Base-by-base conservation (phyloP, 2,329 filamentous ascomycete genomes). In the Arthroderma sp. region DNA sequence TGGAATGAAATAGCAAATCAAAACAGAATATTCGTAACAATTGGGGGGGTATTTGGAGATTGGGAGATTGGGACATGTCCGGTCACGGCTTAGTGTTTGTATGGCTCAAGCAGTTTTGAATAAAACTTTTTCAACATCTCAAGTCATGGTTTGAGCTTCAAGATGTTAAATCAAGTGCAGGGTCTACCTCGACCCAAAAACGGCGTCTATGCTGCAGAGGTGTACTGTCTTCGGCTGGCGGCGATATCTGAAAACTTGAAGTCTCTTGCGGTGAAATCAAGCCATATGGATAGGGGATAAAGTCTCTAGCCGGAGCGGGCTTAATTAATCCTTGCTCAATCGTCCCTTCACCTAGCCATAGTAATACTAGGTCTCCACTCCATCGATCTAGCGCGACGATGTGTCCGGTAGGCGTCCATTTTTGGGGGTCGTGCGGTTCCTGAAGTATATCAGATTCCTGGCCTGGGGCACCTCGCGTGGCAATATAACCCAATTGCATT, bases 401-500 rank as follows among this genome's bases (percentile, higher is more conserved):
- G 45, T 66, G 58, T 4, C 61, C 62, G 1, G 61, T 61, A 33
- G 53, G 47, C 36, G 51, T 49, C 59, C 61, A 65, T n/a, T 45
- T 41, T 41, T 33, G 38, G 7, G 38, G 11, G 22, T 49, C 43
- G 5, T 48, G 15, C 9, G 39, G n/a, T 28, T 36, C 37, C n/a
- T 29, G 38, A 22, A 22, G 15, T 22, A 22, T 22, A 11, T 10
- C 8, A 10, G n/a, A 40, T 8, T 45, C 31, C 30, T n/a, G 4
- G 5, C n/a, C 15, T 10, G 22, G 6, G 7, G 30, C 43, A 10
- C 41, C 40, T 32, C 55, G 55, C 49, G 51, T 51, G n/a, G 54
- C 53, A 29, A 66, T 46, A 46, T 53, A 58, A 3, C 63, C 63
- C 27, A 65, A 54, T 47, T 65, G 62, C 49, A 66, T 57, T 30